Base-by-base conservation (phyloP, 192 early-diverging fungal genomes). In the Gigaspora rosea region DNA sequence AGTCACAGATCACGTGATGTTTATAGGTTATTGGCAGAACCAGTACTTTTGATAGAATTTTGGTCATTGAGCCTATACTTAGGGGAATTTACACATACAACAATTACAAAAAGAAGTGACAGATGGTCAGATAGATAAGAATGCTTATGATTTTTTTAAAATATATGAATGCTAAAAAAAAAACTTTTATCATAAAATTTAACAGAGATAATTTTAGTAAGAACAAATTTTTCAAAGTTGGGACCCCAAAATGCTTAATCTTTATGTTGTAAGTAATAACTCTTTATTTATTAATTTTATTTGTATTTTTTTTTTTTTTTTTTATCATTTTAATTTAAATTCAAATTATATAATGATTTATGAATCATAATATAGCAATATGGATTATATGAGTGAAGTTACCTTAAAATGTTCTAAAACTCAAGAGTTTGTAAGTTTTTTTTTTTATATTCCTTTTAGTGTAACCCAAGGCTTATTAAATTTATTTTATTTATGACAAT, bases 181-280 rank as follows among this genome's bases (percentile, higher is more conserved):
- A 27, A 41, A 41, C 36, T 5, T 41, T 32, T 46, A 12, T 32
- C 41, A 32, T 36, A 69, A 22, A 32, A 4, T 46, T 16, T n/a
- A 66, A 33, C 36, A 87, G 86, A 13, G 75, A 75, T 8, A 79
- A n/a, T n/a, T 61, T 87, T 18, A 13, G 71, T 22, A 56, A 70
- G n/a, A 80, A 77, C 57, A 36, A 47, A 20, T 86, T 87, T 65
- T 88, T 80, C 74, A 81, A 57, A 61, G 49, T 0, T 88, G 85
- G 77, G 81, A 85, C 63, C 80, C 85, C 52, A 86, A 90, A 33
- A 82, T 82, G 48, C 71, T 90, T 22, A 80, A 89, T 16, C 56
- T 85, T 9, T 87, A 86, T 71, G 49, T 91, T 20, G 89, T 90
- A 85, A 75, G 82, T 54, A 35, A 8, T 11, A n/a, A 7, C n/a